These are phyloP conservation scores for Testicularia cyperi DNA, from an alignment of 1,284 basidiomycete species.

Conservation along the genomic window DNA sequence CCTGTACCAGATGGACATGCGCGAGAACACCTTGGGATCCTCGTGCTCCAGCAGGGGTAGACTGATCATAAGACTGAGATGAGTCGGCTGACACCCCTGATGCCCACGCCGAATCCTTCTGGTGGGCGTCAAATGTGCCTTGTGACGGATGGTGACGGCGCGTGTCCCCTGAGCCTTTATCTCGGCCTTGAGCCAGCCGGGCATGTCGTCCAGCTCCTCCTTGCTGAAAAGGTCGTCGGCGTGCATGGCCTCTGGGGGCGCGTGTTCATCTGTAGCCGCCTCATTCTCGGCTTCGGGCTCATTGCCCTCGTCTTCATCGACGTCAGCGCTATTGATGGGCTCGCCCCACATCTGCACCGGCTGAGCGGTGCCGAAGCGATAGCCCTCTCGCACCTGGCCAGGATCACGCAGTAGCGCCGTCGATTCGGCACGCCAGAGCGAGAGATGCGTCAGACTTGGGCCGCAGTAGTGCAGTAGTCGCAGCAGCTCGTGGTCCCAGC, in stretches of 20 bases:
- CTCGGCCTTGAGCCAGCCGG: conserved; percentile 54
- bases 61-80: conserved; percentile 48
- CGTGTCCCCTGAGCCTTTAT: conserved; percentile 29
- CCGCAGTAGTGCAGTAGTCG: conserved; percentile 54
- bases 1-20: conserved; percentile 49
- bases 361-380: conserved; percentile 30
- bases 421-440: conserved; percentile 55
- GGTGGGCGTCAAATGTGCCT: conserved; percentile 44
- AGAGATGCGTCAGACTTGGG: conserved; percentile 43
- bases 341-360: conserved; percentile 48
- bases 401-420: conserved; percentile 53
- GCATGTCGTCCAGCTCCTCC: conserved; percentile 45
- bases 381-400: conserved; percentile 44
- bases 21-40: conserved; percentile 43
- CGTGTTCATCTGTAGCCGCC: neutral
- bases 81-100: conserved; percentile 44
- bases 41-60: conserved; percentile 55
- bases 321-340: neutral
- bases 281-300: neutral
- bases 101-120: conserved; percentile 16
- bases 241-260: conserved; percentile 8
- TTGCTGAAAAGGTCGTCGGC: conserved; percentile 35
- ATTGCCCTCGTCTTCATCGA: conserved; percentile 7
- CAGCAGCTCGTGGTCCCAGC: conserved; percentile 56
- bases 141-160: conserved; percentile 43